Conservation (phyloP, 2,329 filamentous ascomycete genomes). For the Hirsutella minnesotensis region DNA sequence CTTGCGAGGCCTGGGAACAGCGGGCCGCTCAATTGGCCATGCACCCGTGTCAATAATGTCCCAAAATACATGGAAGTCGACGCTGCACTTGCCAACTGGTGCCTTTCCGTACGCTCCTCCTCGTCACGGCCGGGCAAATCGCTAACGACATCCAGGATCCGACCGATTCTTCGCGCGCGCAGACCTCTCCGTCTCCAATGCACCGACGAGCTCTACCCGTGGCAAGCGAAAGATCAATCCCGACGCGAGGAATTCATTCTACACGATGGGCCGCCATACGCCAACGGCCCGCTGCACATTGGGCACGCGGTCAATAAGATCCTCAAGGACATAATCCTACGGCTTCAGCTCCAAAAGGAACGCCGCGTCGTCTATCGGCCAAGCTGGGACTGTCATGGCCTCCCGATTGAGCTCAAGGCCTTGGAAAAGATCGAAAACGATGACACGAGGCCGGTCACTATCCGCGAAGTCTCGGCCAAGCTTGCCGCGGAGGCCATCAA, state of each 20-base stretch:
- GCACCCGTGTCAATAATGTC: no score
- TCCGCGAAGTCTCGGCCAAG: constrained; percentile 51
- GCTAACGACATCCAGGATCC: constrained; percentile 27
- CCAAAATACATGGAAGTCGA: no score
- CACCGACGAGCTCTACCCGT: constrained; percentile 79
- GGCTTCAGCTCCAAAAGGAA: constrained; percentile 66
- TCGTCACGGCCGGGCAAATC: background rate
- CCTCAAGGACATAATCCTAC: constrained; percentile 84
- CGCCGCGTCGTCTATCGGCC: constrained; percentile 66
- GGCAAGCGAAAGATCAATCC: constrained; percentile 56
- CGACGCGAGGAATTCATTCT: constrained; percentile 58
- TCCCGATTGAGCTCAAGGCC: constrained; percentile 95
- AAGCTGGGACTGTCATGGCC: constrained; percentile 95
- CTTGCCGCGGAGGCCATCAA: constrained; percentile 58
- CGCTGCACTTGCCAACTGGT: constrained; percentile 22
- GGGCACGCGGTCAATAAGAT: constrained; percentile 97
- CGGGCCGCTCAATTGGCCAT: no score
- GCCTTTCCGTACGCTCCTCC: constrained; percentile 49
- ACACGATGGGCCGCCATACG: constrained; percentile 94
- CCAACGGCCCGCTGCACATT: constrained; percentile 82
- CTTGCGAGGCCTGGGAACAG: no score
- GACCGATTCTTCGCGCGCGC: constrained; percentile 36
- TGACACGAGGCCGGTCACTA: constrained; percentile 38
- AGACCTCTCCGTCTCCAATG: constrained; percentile 59
- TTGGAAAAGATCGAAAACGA: constrained; percentile 44